phyloP scores from a whole-genome alignment of 2,329 filamentous ascomycete species.

The Pseudocercospora macadamiae region DNA sequence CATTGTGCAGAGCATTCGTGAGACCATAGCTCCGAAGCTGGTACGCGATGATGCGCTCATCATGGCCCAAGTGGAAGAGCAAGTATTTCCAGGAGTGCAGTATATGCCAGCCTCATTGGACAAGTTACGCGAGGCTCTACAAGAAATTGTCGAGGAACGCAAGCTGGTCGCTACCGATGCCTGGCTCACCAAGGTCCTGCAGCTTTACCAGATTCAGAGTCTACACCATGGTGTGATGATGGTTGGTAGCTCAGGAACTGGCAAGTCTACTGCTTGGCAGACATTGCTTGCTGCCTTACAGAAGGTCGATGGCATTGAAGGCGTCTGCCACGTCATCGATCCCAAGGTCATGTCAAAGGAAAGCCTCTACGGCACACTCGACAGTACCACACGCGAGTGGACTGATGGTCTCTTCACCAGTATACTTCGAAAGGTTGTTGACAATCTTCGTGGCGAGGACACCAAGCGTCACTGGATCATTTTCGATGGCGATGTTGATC shows the following conservation, averaged over 20 bases:
- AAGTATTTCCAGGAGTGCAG: conserved; percentile 88
- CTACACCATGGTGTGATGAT: conserved; percentile 99
- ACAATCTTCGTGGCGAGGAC: conserved; percentile 96
- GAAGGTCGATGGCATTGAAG: conserved; percentile 86
- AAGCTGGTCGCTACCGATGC: conserved; percentile 88
- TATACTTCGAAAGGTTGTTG: conserved; percentile 96
- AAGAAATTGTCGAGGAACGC: conserved; percentile 77
- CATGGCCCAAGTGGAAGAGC: conserved; percentile 79
- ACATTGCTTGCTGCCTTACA: conserved; percentile 89
- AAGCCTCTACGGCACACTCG: conserved; percentile 89
- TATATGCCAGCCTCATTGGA: conserved; percentile 89
- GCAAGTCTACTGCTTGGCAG: conserved; percentile 95
- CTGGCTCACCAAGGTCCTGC: conserved; percentile 97
- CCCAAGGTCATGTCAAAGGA: conserved; percentile 99
- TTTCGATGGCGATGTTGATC: conserved; percentile 98
- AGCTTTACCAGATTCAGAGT: conserved; percentile 96
- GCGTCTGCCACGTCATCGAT: conserved; percentile 96
- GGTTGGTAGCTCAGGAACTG: conserved; percentile 96
- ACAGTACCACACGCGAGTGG: conserved; percentile 97
- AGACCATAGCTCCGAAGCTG: conserved; percentile 97
- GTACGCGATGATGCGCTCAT: conserved; percentile 89
- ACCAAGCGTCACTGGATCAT: conserved; percentile 98
- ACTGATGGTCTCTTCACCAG: conserved; percentile 98
- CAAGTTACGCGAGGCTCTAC: conserved; percentile 78
- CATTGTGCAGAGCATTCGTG: conserved; percentile 95